Percentiles rank a stretch among this genome's conserved stretches.
phyloP scores from a whole-genome alignment of 257 asterid species.

The Solanum etuberosum region DNA sequence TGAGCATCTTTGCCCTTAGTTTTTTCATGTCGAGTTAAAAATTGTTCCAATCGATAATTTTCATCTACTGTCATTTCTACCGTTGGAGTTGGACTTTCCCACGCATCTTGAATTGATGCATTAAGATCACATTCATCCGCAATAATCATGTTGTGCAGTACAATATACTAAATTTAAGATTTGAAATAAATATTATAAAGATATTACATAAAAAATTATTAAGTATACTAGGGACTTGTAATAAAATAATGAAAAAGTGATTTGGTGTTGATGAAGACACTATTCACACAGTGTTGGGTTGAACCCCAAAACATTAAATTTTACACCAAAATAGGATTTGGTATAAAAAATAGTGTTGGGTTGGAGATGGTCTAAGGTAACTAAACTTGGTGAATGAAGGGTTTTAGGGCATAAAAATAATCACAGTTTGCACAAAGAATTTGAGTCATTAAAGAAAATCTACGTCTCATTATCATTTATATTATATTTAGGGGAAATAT shows the following conservation, averaged over 20 bases:
- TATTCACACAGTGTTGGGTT: background rate
- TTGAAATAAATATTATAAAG: background rate
- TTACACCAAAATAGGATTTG: background rate
- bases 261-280: background rate
- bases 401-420: background rate
- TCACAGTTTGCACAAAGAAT: background rate
- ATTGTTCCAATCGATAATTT: background rate
- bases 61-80: background rate
- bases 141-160: background rate
- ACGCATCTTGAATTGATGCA: background rate
- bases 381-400: background rate
- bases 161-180: background rate
- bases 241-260: background rate
- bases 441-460: background rate
- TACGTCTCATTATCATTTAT: too few species aligned
- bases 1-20: background rate
- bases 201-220: too few species aligned
- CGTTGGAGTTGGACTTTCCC: background rate
- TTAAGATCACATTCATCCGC: background rate
- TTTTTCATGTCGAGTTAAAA: background rate
- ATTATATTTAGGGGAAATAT: background rate
- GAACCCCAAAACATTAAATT: background rate
- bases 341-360: background rate
- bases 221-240: background rate
- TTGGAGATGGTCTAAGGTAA: background rate